A percentile compares a stretch with the other conserved stretches of the same genome.
phyloP scores from a whole-genome alignment of 495 filamentous ascomycete genomes.

The Trichoderma erinaceum region DNA sequence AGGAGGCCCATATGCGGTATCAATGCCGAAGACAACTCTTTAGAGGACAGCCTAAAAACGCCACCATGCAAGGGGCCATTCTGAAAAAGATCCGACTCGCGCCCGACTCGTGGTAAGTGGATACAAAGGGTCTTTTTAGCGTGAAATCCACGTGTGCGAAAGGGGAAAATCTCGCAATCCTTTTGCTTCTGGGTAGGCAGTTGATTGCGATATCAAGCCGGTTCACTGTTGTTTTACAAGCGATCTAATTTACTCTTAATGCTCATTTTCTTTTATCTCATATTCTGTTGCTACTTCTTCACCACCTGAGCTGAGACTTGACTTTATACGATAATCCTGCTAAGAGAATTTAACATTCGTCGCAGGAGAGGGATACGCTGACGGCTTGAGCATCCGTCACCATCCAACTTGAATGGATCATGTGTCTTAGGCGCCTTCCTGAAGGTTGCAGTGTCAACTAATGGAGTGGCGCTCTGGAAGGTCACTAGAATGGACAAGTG shows the following conservation, averaged over 20 bases:
- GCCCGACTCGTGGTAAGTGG: neutral
- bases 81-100: neutral
- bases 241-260: too few species aligned
- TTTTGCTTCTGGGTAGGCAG: neutral
- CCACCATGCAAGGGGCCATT: neutral
- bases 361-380: too few species aligned
- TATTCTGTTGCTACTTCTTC: too few species aligned
- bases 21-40: neutral
- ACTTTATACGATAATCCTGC: too few species aligned
- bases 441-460: neutral
- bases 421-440: neutral
- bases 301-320: too few species aligned
- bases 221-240: neutral
- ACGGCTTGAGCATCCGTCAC: too few species aligned
- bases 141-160: neutral
- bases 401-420: neutral
- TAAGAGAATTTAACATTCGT: too few species aligned
- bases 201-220: neutral
- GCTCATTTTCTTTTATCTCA: too few species aligned
- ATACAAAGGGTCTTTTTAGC: neutral
- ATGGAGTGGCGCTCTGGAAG: neutral
- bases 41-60: neutral
- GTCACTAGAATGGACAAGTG: neutral
- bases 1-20: neutral
- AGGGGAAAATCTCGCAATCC: neutral